Evolutionary conservation across 1,139 yeast species (phyloP), one percentile per base, ranked within the genome.

Genomic region (Kazachstania sp.): DNA sequence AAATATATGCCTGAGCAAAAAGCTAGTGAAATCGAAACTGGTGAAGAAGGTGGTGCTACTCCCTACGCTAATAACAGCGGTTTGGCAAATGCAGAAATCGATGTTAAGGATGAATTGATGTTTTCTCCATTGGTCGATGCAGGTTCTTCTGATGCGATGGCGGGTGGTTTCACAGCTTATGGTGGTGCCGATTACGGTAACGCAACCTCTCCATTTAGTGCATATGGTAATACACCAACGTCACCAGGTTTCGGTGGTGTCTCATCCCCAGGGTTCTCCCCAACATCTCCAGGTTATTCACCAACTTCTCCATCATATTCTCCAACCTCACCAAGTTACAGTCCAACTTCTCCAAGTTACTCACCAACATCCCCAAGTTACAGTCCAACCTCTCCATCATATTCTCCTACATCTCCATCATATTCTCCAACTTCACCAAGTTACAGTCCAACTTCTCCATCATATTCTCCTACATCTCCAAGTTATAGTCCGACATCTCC

Each of bases 51-150:
- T 54, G 85, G 95, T 51, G 95, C 95, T 42, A 94, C 99, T 45
- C 97, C 96, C 41, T 92, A 92, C 69, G 90, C 87, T 60, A 79
- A 76, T 49, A 78, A 83, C 54, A 85, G 87, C 43, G 86, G 92
- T 64, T 77, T 83, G 59, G 74, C 72, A 47, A 90, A 84, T 61
- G 82, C 83, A 48, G 79, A 80, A 59, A 76, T 81, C 59, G 86
- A 83, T 57, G 78, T 78, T 58, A 94, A 83, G 61, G 88, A 83
- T 57, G 88, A 86, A 55, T 86, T 87, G 47, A 88, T 88, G 55
- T 94, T 94, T 74, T 92, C 98, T 42, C 98, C 98, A 48, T 75
- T 90, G 64, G 95, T 84, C 49, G 87, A 90, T 47, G 84, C 95
- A 19, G 94, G 95, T 56, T 78, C 81, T 47, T 75, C 81, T 34